Conservation (phyloP, 176 grass and related monocot genomes). For the Panicum miliaceum region DNA sequence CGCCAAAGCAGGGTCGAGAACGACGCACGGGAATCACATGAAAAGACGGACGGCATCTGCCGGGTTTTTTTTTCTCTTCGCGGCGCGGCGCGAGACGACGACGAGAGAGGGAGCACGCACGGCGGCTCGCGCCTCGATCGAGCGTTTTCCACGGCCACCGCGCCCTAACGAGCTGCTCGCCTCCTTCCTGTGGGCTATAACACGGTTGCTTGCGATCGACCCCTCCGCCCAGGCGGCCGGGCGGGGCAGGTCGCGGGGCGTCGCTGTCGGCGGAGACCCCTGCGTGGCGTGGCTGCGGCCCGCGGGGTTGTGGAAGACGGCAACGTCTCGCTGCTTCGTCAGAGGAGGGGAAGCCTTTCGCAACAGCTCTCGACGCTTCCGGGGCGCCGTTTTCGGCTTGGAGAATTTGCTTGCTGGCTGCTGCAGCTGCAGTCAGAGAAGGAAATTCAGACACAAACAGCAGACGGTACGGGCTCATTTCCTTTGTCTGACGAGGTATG, state of each 20-base stretch:
- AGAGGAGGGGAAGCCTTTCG: background rate
- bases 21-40: background rate
- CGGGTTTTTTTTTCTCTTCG: background rate
- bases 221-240: background rate
- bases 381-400: background rate
- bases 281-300: background rate
- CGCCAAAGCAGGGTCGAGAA: background rate
- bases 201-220: background rate
- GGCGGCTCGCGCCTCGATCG: background rate
- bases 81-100: background rate
- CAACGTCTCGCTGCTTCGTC: slow-evolving; percentile 15
- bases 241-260: background rate
- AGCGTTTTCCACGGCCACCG: background rate
- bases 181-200: background rate
- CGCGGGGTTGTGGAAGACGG: background rate
- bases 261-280: slow-evolving; percentile 11
- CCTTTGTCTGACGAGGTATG: background rate
- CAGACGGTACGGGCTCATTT: background rate
- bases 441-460: background rate
- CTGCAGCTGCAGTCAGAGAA: no score
- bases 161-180: background rate
- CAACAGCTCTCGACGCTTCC: background rate
- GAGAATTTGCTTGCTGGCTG: no score
- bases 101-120: background rate
- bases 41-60: background rate